Conservation (phyloP, 2,329 filamentous ascomycete genomes). For the Elsinoe ampelina region DNA sequence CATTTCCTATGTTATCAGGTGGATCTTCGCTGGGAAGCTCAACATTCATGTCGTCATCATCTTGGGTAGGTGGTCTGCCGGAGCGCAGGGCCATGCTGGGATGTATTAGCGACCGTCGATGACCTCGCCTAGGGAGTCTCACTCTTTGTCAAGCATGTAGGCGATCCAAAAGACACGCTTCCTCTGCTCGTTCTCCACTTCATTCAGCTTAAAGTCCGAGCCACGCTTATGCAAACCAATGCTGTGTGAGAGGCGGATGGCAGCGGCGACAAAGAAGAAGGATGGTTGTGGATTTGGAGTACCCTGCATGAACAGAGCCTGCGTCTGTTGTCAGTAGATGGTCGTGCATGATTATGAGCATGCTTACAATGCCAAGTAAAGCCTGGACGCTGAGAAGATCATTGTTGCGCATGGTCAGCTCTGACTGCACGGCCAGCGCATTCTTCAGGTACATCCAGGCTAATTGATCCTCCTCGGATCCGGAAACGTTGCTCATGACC, state of each 20-base stretch:
- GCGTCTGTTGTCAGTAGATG: constrained; percentile 16
- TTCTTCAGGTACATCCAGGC: constrained; percentile 97
- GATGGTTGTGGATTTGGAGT: constrained; percentile 94
- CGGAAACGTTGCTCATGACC: constrained; percentile 89
- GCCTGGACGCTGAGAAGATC: constrained; percentile 93
- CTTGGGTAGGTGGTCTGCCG: constrained; percentile 62
- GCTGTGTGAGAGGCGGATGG: constrained; percentile 81
- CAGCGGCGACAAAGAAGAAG: constrained; percentile 82
- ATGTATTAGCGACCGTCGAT: constrained; percentile 19
- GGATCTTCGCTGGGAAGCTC: constrained; percentile 88
- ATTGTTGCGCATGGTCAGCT: constrained; percentile 91
- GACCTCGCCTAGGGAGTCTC: too few relatives aligned
- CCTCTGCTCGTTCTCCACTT: constrained; percentile 85
- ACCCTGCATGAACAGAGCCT: constrained; percentile 83
- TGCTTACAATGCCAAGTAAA: constrained; percentile 68
- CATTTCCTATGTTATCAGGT: constrained; percentile 86
- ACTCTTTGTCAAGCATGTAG: constrained; percentile 65
- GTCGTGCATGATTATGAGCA: neutral
- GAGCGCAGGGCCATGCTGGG: constrained; percentile 57
- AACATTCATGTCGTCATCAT: constrained; percentile 86
- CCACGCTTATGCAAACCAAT: constrained; percentile 93
- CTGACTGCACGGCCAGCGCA: constrained; percentile 83
- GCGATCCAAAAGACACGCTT: constrained; percentile 71
- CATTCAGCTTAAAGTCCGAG: constrained; percentile 85
- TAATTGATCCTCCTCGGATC: constrained; percentile 84